Conservation (phyloP, 176 grass and related monocot genomes). For the Saccharum spontaneum region DNA sequence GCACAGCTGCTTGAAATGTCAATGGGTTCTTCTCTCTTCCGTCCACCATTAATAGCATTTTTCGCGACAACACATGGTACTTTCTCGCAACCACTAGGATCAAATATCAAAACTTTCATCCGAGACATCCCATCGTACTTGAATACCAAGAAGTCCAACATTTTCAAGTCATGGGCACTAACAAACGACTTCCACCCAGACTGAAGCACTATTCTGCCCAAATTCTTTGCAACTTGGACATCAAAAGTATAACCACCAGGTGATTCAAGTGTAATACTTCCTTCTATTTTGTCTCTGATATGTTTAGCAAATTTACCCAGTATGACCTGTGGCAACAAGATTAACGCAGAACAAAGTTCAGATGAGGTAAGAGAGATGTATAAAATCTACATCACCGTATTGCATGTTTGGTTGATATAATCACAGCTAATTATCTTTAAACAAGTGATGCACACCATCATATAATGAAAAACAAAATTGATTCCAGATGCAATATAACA, state of each 20-base stretch:
- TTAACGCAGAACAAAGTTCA: neutral
- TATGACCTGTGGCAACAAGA: neutral
- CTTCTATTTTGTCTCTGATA: neutral
- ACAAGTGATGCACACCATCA: neutral
- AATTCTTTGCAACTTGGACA: constrained; percentile 1
- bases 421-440: neutral
- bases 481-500: neutral
- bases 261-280: neutral
- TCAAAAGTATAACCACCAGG: neutral
- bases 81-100: constrained; percentile 38
- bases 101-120: constrained; percentile 45
- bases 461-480: neutral
- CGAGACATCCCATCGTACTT: constrained; percentile 28
- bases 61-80: neutral
- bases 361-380: neutral
- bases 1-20: neutral
- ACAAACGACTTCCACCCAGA: constrained; percentile 47
- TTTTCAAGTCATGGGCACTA: constrained; percentile 22
- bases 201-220: constrained; percentile 9
- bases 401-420: no score
- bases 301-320: neutral
- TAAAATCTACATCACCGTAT: neutral
- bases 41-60: neutral
- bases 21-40: neutral
- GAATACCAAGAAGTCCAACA: constrained; percentile 46